Conservation (phyloP, 176 grass and related monocot genomes). For the Oryza brachyantha region DNA sequence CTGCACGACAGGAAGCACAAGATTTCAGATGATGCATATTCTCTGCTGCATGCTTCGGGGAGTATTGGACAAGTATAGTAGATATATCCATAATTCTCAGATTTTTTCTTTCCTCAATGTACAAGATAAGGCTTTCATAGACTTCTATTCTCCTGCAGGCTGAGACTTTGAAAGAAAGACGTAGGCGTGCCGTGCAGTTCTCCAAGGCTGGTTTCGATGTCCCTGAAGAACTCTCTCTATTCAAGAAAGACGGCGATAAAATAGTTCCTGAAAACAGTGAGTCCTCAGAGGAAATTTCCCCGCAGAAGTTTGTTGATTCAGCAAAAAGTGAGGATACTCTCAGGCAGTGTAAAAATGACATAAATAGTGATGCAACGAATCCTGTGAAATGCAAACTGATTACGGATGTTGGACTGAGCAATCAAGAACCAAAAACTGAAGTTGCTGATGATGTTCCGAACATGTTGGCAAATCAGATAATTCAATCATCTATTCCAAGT, state of each 20-base stretch:
- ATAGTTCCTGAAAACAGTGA: conserved; percentile 37
- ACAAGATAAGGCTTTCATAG: neutral
- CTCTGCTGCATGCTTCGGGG: conserved; percentile 78
- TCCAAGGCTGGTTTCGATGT: conserved; percentile 78
- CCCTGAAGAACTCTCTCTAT: conserved; percentile 60
- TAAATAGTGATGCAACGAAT: conserved; percentile 14
- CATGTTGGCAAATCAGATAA: conserved; percentile 25
- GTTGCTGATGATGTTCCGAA: conserved; percentile 21
- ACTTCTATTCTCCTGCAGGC: conserved; percentile 42
- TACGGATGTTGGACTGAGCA: conserved; percentile 16
- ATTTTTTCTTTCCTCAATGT: conserved; percentile 13
- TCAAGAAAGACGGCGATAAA: conserved; percentile 41
- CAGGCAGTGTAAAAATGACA: neutral
- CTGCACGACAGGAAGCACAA: conserved; percentile 62
- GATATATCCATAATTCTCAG: neutral
- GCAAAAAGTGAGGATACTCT: conserved; percentile 14
- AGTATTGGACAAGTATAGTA: conserved; percentile 78
- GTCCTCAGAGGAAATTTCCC: neutral
- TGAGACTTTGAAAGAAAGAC: conserved; percentile 87
- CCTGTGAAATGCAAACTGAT: conserved; percentile 1
- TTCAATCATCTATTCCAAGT: conserved; percentile 32
- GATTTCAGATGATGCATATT: conserved; percentile 63
- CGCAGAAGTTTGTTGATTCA: conserved; percentile 10
- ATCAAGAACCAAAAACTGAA: conserved; percentile 23
- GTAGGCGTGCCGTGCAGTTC: conserved; percentile 58